Evolutionary conservation across 73 alveolate species (phyloP), one percentile per base, ranked within the genome.

Genomic region (Blepharisma japonicum): DNA sequence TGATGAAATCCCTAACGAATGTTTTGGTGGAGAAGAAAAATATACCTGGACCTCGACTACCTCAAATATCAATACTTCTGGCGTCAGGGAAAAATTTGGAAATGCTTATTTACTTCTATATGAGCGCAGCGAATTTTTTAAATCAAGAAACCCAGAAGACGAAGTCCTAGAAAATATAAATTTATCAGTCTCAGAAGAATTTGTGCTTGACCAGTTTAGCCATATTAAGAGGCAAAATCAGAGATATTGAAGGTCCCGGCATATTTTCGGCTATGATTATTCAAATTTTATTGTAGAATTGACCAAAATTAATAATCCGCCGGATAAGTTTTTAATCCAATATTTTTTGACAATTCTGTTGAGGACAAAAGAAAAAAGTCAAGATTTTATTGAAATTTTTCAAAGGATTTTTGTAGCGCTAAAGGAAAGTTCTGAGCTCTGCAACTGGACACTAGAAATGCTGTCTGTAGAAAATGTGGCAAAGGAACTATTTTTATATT

Each of bases 101-200:
- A 94, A 92, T 81, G 98, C 96, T 3, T 94, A 94, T 71, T 68
- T 94, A 72, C 81, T 94, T 6, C 83, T 94, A 68, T 94, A 94
- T 81, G 98, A 94, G 68, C 86, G 98, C 0, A 45, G 27, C 14
- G 80, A 45, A 45, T 14, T 25, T 9, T 70, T 14, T 25, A 23
- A 70, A 7, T 18, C 27, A 7, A 39, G 66, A 45, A n/a, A 18
- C 45, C 11, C 23, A 14, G 80, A 70, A 14, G 68, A 70, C 2
- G 66, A 45, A 70, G 5, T 11, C 5, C 45, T 70, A 45, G 80
- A 70, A 70, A 25, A n/a, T 5, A 45, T 45, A 14, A 14, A 18
- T 7, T 54, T 47, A 18, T 9, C 14, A 9, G 71, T 38, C 46
- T 72, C 11, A 70, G n/a, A 39, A 18, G 14, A 48, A 38, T n/a